Base-by-base conservation (phyloP, 2,329 filamentous ascomycete species). In the Mycosphaerella sp. region DNA sequence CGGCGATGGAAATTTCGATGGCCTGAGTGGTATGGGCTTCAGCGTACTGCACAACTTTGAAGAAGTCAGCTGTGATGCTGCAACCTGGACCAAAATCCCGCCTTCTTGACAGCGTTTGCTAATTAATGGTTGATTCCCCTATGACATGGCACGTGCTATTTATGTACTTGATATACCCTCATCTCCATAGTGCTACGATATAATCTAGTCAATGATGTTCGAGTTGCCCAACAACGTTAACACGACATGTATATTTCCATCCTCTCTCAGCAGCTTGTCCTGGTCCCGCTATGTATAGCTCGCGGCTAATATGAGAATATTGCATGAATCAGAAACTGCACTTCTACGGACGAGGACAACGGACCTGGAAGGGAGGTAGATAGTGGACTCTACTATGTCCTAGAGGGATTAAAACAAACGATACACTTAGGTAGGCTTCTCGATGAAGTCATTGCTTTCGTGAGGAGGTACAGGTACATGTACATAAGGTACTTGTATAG, bases 11-110 rank as follows among this genome's bases (percentile, higher is more conserved):
- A 81, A 83, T 45, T 82, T 83, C 59, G 88, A 93, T 68, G 82
- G 84, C 36, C 74, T 95, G 55, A 77, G 84, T 52, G 82, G 82
- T 0, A 89, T 95, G 85, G 89, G 89, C 1, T 95, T 95, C 66
- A 82, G 83, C 59, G 80, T 87, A 43, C 73, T 90, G 58, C 86
- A 92, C 71, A 84, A 80, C 40, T 95, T 90, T 69, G 89, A 95
- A 64, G 87, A 95, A 69, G 80, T 93, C 50, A 87, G 83, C 56
- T 84, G 80, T 64, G 82, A 86, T 68, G 80, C 80, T 43, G 76
- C 79, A 47, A 82, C 79, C 6, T 84, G 80, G 80, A 80, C 66
- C 4, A 66, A 65, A 62, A 62, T 67, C 12, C 65, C 65, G 23
- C 54, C 65, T 9, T 23, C 17, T 26, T 44, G 23, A 26, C 17